These are phyloP conservation scores for Fusarium udum DNA, from an alignment of 2,329 filamentous ascomycete species.

Conservation along the genomic window DNA sequence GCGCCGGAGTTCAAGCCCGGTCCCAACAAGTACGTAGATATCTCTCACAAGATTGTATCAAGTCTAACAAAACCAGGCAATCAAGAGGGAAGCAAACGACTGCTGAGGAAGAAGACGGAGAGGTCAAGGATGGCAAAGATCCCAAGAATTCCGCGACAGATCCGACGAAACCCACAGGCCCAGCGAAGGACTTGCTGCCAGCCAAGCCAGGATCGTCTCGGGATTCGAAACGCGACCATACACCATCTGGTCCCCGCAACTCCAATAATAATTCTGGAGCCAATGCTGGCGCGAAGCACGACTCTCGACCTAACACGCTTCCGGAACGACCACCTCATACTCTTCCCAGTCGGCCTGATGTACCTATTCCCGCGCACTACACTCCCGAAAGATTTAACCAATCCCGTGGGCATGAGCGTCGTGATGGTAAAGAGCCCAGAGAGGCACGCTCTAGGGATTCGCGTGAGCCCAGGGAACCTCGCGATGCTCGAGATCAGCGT, in stretches of 20 bases:
- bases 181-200: conserved; percentile 48
- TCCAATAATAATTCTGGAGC: conserved; percentile 42
- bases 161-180: conserved; percentile 15
- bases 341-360: conserved; percentile 68
- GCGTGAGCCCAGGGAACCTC: conserved; percentile 42
- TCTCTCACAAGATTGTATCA: neutral
- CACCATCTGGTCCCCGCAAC: conserved; percentile 34
- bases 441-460: conserved; percentile 49
- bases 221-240: conserved; percentile 44
- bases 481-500: conserved; percentile 45
- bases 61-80: conserved; percentile 24
- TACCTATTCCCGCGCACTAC: conserved; percentile 61
- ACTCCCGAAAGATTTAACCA: conserved; percentile 57
- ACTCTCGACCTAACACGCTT: conserved; percentile 48
- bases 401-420: conserved; percentile 52
- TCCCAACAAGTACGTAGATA: conserved; percentile 49
- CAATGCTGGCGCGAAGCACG: conserved; percentile 32
- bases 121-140: conserved; percentile 70
- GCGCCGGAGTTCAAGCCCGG: conserved; percentile 73
- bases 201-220: conserved; percentile 44
- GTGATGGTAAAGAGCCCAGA: conserved; percentile 50
- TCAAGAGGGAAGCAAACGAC: conserved; percentile 35
- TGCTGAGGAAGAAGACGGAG: conserved; percentile 74
- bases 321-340: conserved; percentile 51
- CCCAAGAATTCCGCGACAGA: conserved; percentile 31